Evolutionary conservation across 2,329 filamentous ascomycete species (phyloP).

Genomic region (Xylaria sp.): DNA sequence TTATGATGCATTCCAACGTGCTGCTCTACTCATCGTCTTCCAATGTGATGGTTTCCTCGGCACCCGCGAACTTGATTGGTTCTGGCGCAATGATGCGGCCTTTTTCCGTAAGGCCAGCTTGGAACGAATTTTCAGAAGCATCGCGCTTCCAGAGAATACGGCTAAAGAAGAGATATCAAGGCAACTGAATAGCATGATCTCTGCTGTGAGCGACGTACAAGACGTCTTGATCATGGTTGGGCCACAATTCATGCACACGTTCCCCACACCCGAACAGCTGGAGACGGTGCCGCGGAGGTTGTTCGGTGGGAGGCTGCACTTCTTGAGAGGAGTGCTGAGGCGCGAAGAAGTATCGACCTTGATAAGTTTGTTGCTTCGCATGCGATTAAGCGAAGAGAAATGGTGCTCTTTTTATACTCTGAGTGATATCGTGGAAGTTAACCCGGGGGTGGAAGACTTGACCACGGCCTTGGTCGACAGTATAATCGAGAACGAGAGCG

Average conservation of each 20-base stretch:
- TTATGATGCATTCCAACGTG: slow-evolving; percentile 20
- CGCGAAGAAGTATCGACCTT: slow-evolving; percentile 7
- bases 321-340: not conserved
- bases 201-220: slow-evolving; percentile 13
- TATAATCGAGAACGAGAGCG: not conserved
- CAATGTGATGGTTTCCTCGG: slow-evolving; percentile 23
- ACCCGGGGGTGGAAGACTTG: not conserved
- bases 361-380: slow-evolving; percentile 11
- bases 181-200: not conserved
- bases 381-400: slow-evolving; percentile 5
- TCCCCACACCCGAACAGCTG: slow-evolving; percentile 15
- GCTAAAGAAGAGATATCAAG: not conserved
- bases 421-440: not conserved
- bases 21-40: slow-evolving; percentile 8
- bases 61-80: slow-evolving; percentile 30
- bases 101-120: slow-evolving; percentile 26
- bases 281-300: slow-evolving; percentile 14
- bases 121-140: slow-evolving; percentile 18
- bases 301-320: not conserved
- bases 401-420: not conserved
- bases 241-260: slow-evolving; percentile 21
- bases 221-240: slow-evolving; percentile 28
- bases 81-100: slow-evolving; percentile 12
- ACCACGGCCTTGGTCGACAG: slow-evolving; percentile 6
- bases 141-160: not conserved